phyloP scores from a whole-genome alignment of 139 green algal species.

The Chlamydomonas sp. region DNA sequence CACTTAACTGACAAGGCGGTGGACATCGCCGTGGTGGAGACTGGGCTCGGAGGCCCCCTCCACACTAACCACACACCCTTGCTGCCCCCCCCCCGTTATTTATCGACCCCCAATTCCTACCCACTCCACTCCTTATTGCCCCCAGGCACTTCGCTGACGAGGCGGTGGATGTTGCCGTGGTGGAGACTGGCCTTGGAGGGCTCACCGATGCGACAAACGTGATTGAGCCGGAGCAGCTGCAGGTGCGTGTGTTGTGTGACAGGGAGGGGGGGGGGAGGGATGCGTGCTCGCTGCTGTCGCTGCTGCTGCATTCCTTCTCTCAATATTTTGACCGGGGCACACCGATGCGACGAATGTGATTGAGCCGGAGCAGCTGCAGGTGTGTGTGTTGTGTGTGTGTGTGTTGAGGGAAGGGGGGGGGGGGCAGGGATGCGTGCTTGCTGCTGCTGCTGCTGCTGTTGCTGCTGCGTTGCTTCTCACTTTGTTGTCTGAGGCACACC shows the following conservation, averaged over 20 bases:
- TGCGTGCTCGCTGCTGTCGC: too few species aligned
- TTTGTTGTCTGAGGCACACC: too few species aligned
- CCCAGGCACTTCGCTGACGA: constrained; percentile 57
- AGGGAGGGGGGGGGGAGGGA: too few species aligned
- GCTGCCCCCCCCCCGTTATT: not conserved
- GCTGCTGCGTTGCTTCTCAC: too few species aligned
- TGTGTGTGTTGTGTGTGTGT: too few species aligned
- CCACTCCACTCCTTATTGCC: not conserved
- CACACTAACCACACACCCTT: not conserved
- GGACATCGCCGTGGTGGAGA: constrained; percentile 74
- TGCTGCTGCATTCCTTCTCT: too few species aligned
- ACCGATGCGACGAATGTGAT: constrained; percentile 84
- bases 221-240: constrained; percentile 34
- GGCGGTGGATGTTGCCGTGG: constrained; percentile 61
- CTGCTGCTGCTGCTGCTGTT: too few species aligned
- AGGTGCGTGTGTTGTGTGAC: too few species aligned
- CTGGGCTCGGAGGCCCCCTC: constrained; percentile 72
- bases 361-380: constrained; percentile 22
- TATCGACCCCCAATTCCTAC: not conserved
- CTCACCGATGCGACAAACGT: constrained; percentile 80
- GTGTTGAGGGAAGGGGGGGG: too few species aligned
- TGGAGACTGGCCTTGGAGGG: constrained; percentile 79
- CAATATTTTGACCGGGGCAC: too few species aligned
- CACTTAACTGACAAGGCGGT: constrained; percentile 62
- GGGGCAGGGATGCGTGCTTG: too few species aligned